Base-by-base conservation (phyloP, 192 early-diverging fungal genomes). In the Coemansia sp. region DNA sequence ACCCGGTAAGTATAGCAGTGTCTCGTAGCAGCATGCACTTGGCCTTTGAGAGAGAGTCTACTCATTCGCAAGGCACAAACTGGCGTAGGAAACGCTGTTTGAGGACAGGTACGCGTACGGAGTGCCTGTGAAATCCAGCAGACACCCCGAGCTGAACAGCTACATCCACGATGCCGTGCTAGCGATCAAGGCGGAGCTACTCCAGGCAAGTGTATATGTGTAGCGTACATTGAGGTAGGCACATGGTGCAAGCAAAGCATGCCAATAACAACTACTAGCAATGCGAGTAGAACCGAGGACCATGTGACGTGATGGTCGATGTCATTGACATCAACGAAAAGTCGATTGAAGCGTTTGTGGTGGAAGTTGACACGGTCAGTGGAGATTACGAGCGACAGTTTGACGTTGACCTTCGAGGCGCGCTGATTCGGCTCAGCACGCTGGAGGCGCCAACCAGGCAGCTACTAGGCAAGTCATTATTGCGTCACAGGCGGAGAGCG, bases 81-180 rank as follows among this genome's bases (percentile, higher is more conserved):
- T 54, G 51, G 5, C 49, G 49, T 79, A 79, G 77, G 60, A 65
- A 17, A 39, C 73, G 38, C 58, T 85, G 46, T 87, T 87, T 68
- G 81, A 69, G 32, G 67, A 65, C 38, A 70, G 76, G 17, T 66
- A 70, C 31, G 82, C 82, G 19, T 84, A 78, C 41, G 77, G 83
- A 20, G 69, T 84, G 14, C 78, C 84, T 7, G 86, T 87, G 43
- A 77, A 85, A 38, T 77, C 77, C 59, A 79, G 77, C 25, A 65
- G 71, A 36, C 83, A 87, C 61, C 86, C 86, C 6, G 80, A 73
- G 60, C 76, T 87, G 38, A 84, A 79, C 66, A 54, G 53, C 24
- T 85, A 87, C 54, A 81, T 87, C 32, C 14, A 24, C 25, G 71
- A 82, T 38, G 68, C 75, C 4, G 76, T 87, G 2, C 32, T 39